Evolutionary conservation across 495 filamentous ascomycete species (phyloP).

Genomic region (Immersiella caudata): DNA sequence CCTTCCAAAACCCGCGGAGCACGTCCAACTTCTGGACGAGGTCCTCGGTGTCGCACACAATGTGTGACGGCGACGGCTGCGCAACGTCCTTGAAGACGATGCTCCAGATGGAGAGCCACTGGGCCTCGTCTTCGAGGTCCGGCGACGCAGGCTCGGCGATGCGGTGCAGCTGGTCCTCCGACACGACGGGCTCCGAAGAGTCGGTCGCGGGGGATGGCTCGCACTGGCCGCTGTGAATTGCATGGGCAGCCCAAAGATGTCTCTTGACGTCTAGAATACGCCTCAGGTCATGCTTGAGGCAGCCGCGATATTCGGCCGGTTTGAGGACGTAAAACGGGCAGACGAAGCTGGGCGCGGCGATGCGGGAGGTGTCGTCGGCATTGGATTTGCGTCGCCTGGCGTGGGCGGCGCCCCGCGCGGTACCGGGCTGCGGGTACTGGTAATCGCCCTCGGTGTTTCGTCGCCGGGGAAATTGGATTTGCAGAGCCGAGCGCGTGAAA

Average conservation of each 20-base stretch:
- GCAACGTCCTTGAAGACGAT: not conserved
- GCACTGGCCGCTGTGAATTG: not conserved
- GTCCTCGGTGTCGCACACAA: not conserved
- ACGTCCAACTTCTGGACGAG: not conserved
- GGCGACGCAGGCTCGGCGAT: not conserved
- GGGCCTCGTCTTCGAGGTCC: not conserved
- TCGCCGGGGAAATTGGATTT: not conserved
- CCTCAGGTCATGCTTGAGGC: not conserved
- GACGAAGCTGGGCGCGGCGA: not conserved
- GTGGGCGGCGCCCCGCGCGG: not conserved
- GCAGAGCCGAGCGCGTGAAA: not conserved
- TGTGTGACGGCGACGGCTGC: not conserved
- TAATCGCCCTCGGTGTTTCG: constrained; percentile 1
- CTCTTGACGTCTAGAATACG: not conserved
- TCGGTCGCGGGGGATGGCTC: not conserved
- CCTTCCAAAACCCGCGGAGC: not conserved
- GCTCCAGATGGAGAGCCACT: not conserved
- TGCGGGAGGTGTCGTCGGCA: not conserved
- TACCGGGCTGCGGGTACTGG: not conserved
- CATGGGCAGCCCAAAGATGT: not conserved
- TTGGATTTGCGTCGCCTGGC: not conserved
- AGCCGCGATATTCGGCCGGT: not conserved
- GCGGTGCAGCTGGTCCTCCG: not conserved
- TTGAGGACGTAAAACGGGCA: not conserved
- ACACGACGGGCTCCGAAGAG: not conserved